Evolutionary conservation across 2,329 filamentous ascomycete species (phyloP).

Genomic region (Phoma sp.): DNA sequence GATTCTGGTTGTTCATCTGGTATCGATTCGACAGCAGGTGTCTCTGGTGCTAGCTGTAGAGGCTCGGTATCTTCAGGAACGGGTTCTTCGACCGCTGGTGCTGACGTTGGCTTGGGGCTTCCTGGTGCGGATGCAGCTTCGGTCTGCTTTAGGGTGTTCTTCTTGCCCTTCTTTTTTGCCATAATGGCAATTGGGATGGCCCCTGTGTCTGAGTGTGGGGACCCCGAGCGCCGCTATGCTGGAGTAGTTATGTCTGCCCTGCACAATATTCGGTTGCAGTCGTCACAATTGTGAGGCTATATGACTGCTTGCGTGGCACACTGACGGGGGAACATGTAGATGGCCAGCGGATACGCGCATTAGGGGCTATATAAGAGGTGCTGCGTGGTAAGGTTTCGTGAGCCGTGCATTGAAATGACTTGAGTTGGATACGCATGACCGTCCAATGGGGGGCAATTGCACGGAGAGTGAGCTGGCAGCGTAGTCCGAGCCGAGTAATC

Average conservation of each 20-base stretch:
- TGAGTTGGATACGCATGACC: constrained; percentile 32
- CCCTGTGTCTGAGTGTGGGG: constrained; percentile 30
- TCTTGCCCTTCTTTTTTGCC: constrained; percentile 46
- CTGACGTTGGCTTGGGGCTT: constrained; percentile 29
- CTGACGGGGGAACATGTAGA: constrained; percentile 40
- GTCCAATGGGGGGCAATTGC: constrained; percentile 41
- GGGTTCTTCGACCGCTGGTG: constrained; percentile 30
- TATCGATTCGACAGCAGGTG: constrained; percentile 25
- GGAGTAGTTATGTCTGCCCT: constrained; percentile 33
- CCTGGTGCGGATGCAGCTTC: constrained; percentile 39
- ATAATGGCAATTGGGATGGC: constrained; percentile 32
- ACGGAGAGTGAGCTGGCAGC: constrained; percentile 44
- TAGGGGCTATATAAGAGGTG: constrained; percentile 45
- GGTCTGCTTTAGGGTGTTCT: constrained; percentile 37
- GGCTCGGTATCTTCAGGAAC: constrained; percentile 25
- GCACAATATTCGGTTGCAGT: constrained; percentile 25
- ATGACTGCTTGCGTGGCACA: constrained; percentile 49
- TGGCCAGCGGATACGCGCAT: constrained; percentile 42
- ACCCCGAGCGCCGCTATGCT: constrained; percentile 18
- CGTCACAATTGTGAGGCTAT: constrained; percentile 34
- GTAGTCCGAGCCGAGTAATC: constrained; percentile 41
- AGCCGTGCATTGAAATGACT: constrained; percentile 42
- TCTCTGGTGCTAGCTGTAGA: constrained; percentile 27
- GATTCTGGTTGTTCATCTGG: constrained; percentile 25
- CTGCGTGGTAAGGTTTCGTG: constrained; percentile 33